Conservation (phyloP, 148 eudicot species). For the Limonium bicolor region DNA sequence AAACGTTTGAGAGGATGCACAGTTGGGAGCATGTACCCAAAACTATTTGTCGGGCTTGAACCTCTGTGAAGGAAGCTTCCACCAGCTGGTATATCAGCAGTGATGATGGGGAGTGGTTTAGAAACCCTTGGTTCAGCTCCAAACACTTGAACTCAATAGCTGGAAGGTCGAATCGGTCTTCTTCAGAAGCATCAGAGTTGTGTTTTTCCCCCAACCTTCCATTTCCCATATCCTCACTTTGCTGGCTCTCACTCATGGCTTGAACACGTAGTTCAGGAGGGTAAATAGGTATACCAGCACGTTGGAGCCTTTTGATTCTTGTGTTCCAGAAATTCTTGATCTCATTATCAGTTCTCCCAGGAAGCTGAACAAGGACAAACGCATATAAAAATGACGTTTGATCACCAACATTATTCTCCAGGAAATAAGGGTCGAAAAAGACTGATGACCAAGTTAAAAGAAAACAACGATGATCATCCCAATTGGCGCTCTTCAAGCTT, state of each 20-base stretch:
- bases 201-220: slow-evolving; percentile 16
- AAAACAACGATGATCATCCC: too few species aligned
- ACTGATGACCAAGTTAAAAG: background rate
- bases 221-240: slow-evolving; percentile 17
- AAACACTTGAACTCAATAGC: slow-evolving; percentile 31
- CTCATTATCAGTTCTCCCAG: slow-evolving; percentile 87
- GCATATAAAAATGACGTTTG: background rate
- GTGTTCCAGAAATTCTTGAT: slow-evolving; percentile 86
- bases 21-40: slow-evolving; percentile 16
- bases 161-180: slow-evolving; percentile 29
- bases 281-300: slow-evolving; percentile 61
- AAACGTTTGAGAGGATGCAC: slow-evolving; percentile 43
- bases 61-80: slow-evolving; percentile 19
- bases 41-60: slow-evolving; percentile 14
- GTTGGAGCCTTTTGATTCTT: slow-evolving; percentile 54
- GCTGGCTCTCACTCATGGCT: slow-evolving; percentile 31
- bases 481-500: too few species aligned
- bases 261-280: slow-evolving; percentile 40
- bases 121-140: slow-evolving; percentile 23
- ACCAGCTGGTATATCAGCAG: slow-evolving; percentile 24
- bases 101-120: slow-evolving; percentile 14
- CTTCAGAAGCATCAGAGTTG: slow-evolving; percentile 22
- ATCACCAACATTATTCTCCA: background rate
- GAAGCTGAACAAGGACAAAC: slow-evolving; percentile 31
- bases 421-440: too few species aligned